phyloP scores from a whole-genome alignment of 208 protist species.

The Giardia duodenalis region DNA sequence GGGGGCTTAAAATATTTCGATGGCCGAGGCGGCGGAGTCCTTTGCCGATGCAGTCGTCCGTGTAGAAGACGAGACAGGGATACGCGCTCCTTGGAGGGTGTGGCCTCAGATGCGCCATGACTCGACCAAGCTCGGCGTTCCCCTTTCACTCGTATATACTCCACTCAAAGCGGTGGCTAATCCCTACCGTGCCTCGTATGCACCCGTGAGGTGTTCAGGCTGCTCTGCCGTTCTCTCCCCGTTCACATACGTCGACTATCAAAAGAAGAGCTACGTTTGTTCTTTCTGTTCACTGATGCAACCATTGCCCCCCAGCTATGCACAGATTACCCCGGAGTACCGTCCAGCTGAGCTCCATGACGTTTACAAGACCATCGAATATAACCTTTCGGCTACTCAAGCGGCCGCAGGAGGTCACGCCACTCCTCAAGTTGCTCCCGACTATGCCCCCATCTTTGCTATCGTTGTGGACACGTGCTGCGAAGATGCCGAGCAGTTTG shows the following conservation, averaged over 20 bases:
- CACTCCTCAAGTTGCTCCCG: not conserved
- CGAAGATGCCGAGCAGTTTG: not conserved
- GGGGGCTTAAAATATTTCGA: too few species aligned
- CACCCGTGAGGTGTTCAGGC: not conserved
- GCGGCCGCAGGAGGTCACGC: too few species aligned
- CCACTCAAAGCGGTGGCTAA: not conserved
- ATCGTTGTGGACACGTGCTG: not conserved
- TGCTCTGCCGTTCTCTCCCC: constrained; percentile 20
- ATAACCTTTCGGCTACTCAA: not conserved
- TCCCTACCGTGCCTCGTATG: not conserved
- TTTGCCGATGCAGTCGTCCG: too few species aligned
- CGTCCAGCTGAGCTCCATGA: constrained; percentile 15
- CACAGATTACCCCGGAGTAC: not conserved
- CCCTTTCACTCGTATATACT: constrained; percentile 15
- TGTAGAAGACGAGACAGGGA: not conserved
- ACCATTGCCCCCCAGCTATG: not conserved
- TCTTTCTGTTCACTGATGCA: not conserved
- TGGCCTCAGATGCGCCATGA: not conserved
- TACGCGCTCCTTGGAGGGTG: constrained; percentile 1
- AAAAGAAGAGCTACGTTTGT: not conserved
- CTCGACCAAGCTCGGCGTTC: not conserved
- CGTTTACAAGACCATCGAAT: not conserved
- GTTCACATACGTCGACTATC: constrained; percentile 5
- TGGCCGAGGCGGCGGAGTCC: too few species aligned
- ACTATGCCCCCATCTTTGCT: not conserved